phyloP scores from a whole-genome alignment of 768 basidiomycete genomes.

The Tephrocybe sp. region DNA sequence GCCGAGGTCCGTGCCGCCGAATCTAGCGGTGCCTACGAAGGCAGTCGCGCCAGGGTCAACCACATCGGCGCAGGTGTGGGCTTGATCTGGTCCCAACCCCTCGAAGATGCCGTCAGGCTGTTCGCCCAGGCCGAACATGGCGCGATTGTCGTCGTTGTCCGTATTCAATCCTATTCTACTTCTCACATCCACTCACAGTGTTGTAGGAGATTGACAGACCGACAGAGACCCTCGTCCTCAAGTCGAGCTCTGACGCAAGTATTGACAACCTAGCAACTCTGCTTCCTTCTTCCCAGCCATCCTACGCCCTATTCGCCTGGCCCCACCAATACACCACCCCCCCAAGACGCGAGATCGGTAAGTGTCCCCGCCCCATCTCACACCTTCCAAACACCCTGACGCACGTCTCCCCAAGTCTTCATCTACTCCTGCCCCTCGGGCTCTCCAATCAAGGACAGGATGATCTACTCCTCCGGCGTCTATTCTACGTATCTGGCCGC shows the following conservation, averaged over 20 bases:
- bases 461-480: slow-evolving; percentile 84
- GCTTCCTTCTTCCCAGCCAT: slow-evolving; percentile 61
- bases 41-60: slow-evolving; percentile 52
- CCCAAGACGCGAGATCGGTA: slow-evolving; percentile 62
- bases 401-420: slow-evolving; percentile 47
- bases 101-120: slow-evolving; percentile 61
- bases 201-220: slow-evolving; percentile 64
- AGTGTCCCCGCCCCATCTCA: slow-evolving; percentile 16
- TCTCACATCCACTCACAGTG: background rate
- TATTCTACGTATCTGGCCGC: slow-evolving; percentile 55
- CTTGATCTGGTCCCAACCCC: slow-evolving; percentile 66
- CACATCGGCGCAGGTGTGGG: slow-evolving; percentile 63
- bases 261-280: slow-evolving; percentile 44
- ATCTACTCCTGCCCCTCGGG: slow-evolving; percentile 88
- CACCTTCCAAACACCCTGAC: slow-evolving; percentile 34
- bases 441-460: slow-evolving; percentile 82
- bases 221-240: slow-evolving; percentile 58
- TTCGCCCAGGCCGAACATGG: slow-evolving; percentile 50
- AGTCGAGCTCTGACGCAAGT: slow-evolving; percentile 36
- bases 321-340: slow-evolving; percentile 38
- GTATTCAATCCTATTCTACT: background rate
- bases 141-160: slow-evolving; percentile 66
- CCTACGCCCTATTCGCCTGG: slow-evolving; percentile 73
- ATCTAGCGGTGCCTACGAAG: slow-evolving; percentile 51
- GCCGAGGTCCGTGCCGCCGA: slow-evolving; percentile 78